phyloP scores from a whole-genome alignment of 2,329 filamentous ascomycete genomes.

The Fusarium aywerte region DNA sequence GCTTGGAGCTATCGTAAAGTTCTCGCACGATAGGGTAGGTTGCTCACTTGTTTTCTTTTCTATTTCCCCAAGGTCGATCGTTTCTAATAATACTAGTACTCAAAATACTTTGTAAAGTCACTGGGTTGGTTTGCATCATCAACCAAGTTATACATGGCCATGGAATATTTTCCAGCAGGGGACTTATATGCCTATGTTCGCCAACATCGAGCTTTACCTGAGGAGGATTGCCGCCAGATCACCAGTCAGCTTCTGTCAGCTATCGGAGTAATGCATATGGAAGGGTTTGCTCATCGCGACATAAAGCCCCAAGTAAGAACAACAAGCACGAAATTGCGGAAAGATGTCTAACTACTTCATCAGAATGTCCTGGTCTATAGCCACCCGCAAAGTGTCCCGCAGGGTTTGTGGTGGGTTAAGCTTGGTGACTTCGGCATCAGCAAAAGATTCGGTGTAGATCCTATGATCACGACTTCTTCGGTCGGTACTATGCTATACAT shows the following conservation, averaged over 20 bases:
- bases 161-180: background rate
- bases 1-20: background rate
- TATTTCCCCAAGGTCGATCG: background rate
- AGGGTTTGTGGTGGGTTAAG: background rate
- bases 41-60: background rate
- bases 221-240: background rate
- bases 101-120: background rate
- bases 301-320: background rate
- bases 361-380: background rate
- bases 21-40: conserved; percentile 3
- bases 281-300: background rate
- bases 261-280: background rate
- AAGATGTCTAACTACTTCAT: background rate
- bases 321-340: background rate
- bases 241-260: background rate
- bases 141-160: background rate
- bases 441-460: background rate
- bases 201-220: background rate
- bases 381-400: background rate
- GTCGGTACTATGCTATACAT: background rate
- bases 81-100: background rate
- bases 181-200: background rate
- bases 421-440: conserved; percentile 5
- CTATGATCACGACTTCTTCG: background rate
- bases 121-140: background rate